Evolutionary conservation across 225 moss, liverwort and hornwort genomes (phyloP).

Genomic region (Pleurozium schreberi): DNA sequence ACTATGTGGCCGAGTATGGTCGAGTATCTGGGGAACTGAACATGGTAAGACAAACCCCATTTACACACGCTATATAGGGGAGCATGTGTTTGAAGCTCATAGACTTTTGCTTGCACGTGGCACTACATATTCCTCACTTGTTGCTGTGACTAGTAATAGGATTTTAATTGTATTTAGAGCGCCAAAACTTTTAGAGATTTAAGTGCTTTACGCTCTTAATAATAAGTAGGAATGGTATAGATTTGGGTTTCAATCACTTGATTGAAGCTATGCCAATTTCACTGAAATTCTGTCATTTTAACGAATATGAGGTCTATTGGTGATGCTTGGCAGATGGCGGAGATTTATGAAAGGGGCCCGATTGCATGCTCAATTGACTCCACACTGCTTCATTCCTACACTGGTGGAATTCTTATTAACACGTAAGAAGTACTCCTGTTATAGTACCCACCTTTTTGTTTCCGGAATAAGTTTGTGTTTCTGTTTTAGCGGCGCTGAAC

Average conservation of each 20-base stretch:
- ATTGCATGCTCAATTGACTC: constrained; percentile 64
- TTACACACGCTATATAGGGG: neutral
- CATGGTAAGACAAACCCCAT: constrained; percentile 32
- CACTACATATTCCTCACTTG: neutral
- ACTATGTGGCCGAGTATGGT: constrained; percentile 69
- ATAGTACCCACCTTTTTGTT: neutral
- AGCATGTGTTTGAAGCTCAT: neutral
- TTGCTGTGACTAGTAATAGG: neutral
- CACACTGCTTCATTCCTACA: constrained; percentile 51
- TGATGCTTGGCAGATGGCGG: constrained; percentile 64
- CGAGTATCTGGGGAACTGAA: constrained; percentile 44
- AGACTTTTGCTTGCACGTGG: neutral
- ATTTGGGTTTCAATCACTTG: neutral
- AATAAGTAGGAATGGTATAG: neutral
- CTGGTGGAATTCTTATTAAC: constrained; percentile 62
- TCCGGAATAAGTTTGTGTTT: neutral
- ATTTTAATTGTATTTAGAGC: neutral
- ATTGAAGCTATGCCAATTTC: neutral
- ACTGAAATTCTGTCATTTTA: neutral
- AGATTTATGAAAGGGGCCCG: constrained; percentile 82
- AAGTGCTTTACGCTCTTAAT: neutral
- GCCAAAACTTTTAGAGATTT: neutral
- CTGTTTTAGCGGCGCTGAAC: neutral
- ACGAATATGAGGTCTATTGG: neutral
- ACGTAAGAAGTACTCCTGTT: constrained; percentile 18